Percentiles rank a stretch among this genome's conserved stretches.
Conservation (phyloP, 1,284 basidiomycete species). For the Golubevia pallescens region DNA sequence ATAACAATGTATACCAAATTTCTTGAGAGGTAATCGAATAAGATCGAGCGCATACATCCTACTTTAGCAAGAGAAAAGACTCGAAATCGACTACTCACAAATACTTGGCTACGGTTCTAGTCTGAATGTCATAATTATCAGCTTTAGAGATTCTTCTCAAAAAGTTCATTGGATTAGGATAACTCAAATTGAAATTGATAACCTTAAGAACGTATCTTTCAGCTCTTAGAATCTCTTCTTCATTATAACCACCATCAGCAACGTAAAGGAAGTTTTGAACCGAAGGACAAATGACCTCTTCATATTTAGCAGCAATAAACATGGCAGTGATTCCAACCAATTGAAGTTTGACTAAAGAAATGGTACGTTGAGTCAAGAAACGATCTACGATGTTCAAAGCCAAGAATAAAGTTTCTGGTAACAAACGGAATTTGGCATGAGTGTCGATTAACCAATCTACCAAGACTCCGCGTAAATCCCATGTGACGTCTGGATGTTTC, state of each 20-base stretch:
- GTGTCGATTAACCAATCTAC: conserved; percentile 98
- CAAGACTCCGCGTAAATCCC: conserved; percentile 76
- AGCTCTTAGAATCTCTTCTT: conserved; percentile 87
- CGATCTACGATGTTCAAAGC: conserved; percentile 95
- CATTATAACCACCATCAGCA: conserved; percentile 84
- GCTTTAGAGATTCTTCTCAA: conserved; percentile 91
- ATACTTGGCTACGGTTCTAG: conserved; percentile 83
- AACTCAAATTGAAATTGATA: conserved; percentile 87
- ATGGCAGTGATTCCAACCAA: conserved; percentile 92
- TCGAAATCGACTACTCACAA: conserved; percentile 19
- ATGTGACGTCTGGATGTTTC: conserved; percentile 55
- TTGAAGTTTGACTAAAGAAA: conserved; percentile 90
- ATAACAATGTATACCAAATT: too few species aligned
- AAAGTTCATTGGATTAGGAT: conserved; percentile 92
- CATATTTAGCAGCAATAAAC: conserved; percentile 92
- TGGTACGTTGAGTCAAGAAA: conserved; percentile 86
- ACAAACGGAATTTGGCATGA: conserved; percentile 87
- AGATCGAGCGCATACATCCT: background rate
- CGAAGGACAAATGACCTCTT: conserved; percentile 91
- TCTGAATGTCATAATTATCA: conserved; percentile 90
- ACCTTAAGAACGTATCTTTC: conserved; percentile 92
- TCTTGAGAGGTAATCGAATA: too few species aligned
- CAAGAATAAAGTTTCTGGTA: conserved; percentile 95
- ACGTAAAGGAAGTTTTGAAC: conserved; percentile 86
- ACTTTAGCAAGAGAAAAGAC: background rate